Evolutionary conservation across 129 eudicot species (phyloP), one percentile per base, ranked within the genome.

Genomic region (Helichrysum umbraculigerum): DNA sequence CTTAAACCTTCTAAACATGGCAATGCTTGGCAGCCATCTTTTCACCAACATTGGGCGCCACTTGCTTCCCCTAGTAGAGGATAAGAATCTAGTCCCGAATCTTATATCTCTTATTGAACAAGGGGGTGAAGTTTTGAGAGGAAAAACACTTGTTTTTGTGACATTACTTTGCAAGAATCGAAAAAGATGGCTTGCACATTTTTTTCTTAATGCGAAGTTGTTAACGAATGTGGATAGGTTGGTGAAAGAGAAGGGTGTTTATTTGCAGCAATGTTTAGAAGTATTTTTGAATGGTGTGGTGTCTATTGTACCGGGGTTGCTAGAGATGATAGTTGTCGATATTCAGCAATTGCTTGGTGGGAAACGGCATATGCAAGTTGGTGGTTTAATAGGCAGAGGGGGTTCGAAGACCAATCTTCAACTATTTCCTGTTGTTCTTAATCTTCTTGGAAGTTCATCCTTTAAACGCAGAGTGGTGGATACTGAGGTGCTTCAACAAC

Each of bases 71-170:
- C 65, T 95, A 77, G 76, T 84, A n/a, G 99, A 95, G 76, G 99
- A 94, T 21, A 94, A 94, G 83, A 89, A 78, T 80, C 81, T 95
- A 32, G 97, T 91, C 50, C 89, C 88, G 16, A 91, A 84, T 61
- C 82, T 95, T 6, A 69, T 87, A 69, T 81, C 94, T 62, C 89
- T 95, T 32, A 81, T 89, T 57, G 97, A 95, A 82, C 93, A 95
- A 57, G 98, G 96, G 57, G 87, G 82, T 76, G 97, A 95, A 73
- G 86, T 95, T 57, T 78, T 95, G 54, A 86, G 87, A 76, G 97
- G 99, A 30, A 95, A 95, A 81, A 81, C 97, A 17, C 92, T 95
- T n/a, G 85, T 95, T 61, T 85, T 95, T 76, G 93, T 91, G 65
- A 96, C 96, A 29, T 74, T 95, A 37, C 99, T 95, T 75, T 91